Conservation (phyloP, 352 stramenopile species). For the Globisporangium nagaii region DNA sequence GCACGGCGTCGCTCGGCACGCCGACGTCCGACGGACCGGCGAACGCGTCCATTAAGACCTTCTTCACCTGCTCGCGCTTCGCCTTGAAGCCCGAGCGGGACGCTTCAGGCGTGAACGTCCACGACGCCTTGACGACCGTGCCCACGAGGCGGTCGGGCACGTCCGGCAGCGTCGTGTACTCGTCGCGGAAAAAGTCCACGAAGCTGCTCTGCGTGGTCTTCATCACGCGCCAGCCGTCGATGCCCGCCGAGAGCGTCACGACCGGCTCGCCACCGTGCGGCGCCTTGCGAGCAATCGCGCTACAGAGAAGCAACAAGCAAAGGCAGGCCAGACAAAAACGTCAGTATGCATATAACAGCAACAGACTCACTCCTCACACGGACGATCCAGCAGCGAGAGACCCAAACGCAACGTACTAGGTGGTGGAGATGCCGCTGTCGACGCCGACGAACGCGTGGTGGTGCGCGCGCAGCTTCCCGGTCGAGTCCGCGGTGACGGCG, state of each 20-base stretch:
- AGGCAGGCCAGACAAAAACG: too few relatives aligned
- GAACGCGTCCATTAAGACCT: conserved; percentile 71
- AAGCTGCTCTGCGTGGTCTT: conserved; percentile 90
- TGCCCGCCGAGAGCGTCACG: conserved; percentile 49
- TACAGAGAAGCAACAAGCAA: conserved; percentile 14
- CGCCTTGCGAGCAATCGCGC: conserved; percentile 49
- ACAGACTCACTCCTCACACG: neutral
- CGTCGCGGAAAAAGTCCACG: conserved; percentile 81
- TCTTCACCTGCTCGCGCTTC: conserved; percentile 52
- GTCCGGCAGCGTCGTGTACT: conserved; percentile 74
- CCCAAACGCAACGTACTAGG: conserved; percentile 65
- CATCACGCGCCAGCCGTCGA: conserved; percentile 73
- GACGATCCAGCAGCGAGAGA: too few relatives aligned
- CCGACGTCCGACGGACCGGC: conserved; percentile 72
- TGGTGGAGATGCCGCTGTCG: conserved; percentile 45
- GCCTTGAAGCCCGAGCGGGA: conserved; percentile 30
- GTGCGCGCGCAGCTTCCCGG: conserved; percentile 47
- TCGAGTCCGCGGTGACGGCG: conserved; percentile 44
- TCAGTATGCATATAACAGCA: neutral
- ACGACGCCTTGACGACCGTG: conserved; percentile 70
- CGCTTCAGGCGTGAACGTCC: conserved; percentile 57
- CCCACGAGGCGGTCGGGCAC: conserved; percentile 70
- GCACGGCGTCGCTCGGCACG: conserved; percentile 68
- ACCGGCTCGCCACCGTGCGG: conserved; percentile 18
- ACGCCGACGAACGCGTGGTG: conserved; percentile 73